phyloP scores from a whole-genome alignment of 108 stramenopile species.

The Thalassiosira profunda region DNA sequence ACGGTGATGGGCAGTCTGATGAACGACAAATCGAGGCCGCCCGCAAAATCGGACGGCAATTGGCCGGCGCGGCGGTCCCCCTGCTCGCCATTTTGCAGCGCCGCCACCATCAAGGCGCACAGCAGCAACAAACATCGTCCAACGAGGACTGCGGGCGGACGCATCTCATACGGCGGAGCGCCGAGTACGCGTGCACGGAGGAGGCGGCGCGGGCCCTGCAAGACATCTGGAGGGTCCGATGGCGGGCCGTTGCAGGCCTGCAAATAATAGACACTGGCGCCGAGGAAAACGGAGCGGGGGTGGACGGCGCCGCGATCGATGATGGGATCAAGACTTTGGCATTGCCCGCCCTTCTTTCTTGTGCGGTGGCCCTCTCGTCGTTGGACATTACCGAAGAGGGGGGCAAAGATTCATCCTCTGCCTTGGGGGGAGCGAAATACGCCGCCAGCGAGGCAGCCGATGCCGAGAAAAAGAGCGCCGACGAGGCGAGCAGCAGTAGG shows the following conservation, averaged over 20 bases:
- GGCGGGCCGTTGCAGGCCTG: too few species aligned
- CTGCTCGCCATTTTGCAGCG: constrained; percentile 13
- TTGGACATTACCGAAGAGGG: constrained; percentile 33
- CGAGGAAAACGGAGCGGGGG: neutral
- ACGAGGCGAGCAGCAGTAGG: too few species aligned
- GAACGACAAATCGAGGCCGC: neutral
- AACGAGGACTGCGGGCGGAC: neutral
- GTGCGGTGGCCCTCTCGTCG: constrained; percentile 31
- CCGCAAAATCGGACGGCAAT: neutral
- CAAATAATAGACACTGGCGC: neutral
- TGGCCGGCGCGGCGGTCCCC: constrained; percentile 12
- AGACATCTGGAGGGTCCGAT: too few species aligned
- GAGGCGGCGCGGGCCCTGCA: too few species aligned
- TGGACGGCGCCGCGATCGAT: neutral
- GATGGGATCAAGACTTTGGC: constrained; percentile 1
- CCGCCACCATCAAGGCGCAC: too few species aligned
- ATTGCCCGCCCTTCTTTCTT: constrained; percentile 23
- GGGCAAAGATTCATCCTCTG: neutral
- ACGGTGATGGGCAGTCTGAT: neutral
- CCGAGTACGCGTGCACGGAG: constrained; percentile 12
- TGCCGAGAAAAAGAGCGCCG: too few species aligned
- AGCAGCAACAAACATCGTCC: neutral
- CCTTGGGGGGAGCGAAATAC: neutral
- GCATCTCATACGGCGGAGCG: constrained; percentile 11
- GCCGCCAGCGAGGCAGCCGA: neutral